A percentile compares a stretch with the other conserved stretches of the same genome.
These are phyloP conservation scores for Alternaria consortialis DNA, from an alignment of 2,329 filamentous ascomycete genomes.

Conservation along the genomic window DNA sequence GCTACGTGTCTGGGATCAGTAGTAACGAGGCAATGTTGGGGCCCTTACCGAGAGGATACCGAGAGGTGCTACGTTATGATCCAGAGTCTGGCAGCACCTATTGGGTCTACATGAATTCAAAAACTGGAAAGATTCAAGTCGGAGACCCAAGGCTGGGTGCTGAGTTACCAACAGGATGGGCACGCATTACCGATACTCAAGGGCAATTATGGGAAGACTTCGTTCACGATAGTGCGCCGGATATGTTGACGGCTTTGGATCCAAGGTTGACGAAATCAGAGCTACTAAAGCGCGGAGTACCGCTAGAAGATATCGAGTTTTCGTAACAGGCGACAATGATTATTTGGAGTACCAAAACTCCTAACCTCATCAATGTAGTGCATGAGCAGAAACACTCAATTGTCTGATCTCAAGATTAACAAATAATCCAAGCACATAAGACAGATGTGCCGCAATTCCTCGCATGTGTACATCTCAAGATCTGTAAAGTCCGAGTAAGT, in stretches of 20 bases:
- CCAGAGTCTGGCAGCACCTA: background rate
- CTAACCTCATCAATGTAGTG: background rate
- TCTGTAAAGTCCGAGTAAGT: background rate
- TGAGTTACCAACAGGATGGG: background rate
- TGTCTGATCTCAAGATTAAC: background rate
- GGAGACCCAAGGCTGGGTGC: background rate
- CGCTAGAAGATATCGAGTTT: background rate
- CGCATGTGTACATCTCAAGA: background rate
- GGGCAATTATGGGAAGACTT: no score
- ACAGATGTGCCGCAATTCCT: background rate
- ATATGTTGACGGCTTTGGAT: background rate
- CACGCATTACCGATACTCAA: background rate
- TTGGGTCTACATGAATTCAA: background rate
- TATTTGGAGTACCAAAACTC: no score
- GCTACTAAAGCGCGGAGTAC: background rate
- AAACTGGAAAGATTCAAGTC: background rate
- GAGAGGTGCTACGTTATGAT: background rate
- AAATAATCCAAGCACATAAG: background rate
- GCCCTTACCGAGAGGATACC: background rate
- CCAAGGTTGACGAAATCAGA: background rate
- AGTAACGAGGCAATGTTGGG: background rate
- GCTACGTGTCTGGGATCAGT: background rate
- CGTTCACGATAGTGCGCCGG: background rate
- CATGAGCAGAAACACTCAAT: background rate
- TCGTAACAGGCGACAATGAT: background rate